Evolutionary conservation across 768 basidiomycete genomes (phyloP).

Genomic region (Lactifluus hygrophoroides): DNA sequence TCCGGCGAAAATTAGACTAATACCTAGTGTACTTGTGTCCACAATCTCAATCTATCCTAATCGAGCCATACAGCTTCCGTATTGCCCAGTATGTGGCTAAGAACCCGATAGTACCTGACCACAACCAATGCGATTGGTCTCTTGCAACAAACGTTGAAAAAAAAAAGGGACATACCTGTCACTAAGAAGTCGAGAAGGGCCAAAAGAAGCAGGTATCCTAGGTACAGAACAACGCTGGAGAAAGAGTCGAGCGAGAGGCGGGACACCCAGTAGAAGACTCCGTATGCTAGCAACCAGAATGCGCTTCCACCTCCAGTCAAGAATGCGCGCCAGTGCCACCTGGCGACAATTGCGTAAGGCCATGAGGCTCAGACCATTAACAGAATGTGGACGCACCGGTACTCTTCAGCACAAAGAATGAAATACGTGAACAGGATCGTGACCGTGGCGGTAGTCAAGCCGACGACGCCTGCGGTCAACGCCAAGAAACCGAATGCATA

Average conservation of each 20-base stretch:
- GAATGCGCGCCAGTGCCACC: constrained; percentile 98
- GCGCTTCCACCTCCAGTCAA: constrained; percentile 86
- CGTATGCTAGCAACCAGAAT: constrained; percentile 86
- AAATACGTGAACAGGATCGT: constrained; percentile 88
- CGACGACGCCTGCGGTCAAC: constrained; percentile 74
- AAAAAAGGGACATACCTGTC: constrained; percentile 47
- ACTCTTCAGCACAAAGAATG: constrained; percentile 88
- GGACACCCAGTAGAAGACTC: constrained; percentile 81
- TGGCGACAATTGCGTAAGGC: constrained; percentile 24
- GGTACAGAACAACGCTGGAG: constrained; percentile 73
- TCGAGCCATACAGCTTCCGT: constrained; percentile 69
- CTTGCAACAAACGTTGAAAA: neutral
- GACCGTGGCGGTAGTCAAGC: constrained; percentile 84
- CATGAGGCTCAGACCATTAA: neutral
- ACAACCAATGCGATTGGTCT: neutral
- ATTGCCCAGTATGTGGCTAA: constrained; percentile 89
- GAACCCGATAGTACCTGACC: constrained; percentile 80
- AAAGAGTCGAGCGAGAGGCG: constrained; percentile 80
- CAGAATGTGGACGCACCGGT: constrained; percentile 44
- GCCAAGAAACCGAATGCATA: constrained; percentile 96
- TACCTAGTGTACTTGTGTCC: neutral
- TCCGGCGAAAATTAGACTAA: neutral
- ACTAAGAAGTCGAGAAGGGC: constrained; percentile 80
- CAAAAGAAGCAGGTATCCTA: constrained; percentile 84
- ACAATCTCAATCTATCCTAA: constrained; percentile 53